phyloP scores from a whole-genome alignment of 768 basidiomycete genomes.

The Lactifluus subvellereus region DNA sequence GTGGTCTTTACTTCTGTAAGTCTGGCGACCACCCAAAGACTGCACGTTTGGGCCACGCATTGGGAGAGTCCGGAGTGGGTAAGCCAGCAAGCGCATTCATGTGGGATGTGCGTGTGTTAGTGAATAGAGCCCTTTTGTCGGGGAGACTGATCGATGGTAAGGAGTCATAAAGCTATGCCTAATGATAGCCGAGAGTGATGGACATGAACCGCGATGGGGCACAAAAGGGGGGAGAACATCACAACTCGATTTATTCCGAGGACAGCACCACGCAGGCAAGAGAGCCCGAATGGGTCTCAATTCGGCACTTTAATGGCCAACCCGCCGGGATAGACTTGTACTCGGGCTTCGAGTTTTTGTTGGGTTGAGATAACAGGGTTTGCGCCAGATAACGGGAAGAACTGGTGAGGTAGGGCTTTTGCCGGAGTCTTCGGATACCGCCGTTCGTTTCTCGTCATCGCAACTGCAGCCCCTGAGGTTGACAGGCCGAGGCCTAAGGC shows the following conservation, averaged over 20 bases:
- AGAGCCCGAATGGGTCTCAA: background rate
- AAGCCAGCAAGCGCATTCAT: background rate
- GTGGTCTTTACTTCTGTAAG: background rate
- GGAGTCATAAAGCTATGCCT: background rate
- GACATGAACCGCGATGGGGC: background rate
- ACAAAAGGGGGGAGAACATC: background rate
- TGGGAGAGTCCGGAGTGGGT: background rate
- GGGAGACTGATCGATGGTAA: background rate
- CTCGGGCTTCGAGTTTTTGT: background rate
- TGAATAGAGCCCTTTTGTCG: background rate
- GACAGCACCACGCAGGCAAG: background rate
- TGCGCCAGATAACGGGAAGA: conserved; percentile 2
- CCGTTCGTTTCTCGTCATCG: background rate
- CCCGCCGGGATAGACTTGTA: background rate
- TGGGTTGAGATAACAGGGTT: background rate
- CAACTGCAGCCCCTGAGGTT: background rate
- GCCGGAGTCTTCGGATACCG: background rate
- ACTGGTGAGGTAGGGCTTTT: background rate
- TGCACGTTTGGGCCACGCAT: background rate
- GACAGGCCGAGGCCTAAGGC: background rate
- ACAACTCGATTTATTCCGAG: background rate
- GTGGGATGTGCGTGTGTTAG: background rate
- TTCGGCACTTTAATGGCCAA: background rate
- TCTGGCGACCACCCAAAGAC: background rate
- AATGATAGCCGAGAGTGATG: background rate